Base-by-base conservation (phyloP, 495 filamentous ascomycete species). In the Penicillium psychrofluorescens region DNA sequence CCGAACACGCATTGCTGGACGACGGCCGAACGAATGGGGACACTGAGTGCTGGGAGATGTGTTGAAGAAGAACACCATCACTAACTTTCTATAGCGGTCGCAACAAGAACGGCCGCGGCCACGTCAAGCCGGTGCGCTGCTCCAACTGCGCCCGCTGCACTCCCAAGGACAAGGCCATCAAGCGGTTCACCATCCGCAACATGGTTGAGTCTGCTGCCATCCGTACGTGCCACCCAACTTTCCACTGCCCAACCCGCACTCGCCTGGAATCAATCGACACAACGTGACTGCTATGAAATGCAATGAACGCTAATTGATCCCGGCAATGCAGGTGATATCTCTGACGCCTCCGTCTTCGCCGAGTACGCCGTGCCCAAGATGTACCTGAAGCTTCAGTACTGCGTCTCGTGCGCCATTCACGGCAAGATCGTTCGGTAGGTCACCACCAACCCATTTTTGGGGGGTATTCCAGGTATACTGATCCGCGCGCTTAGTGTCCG, bases 381-480 rank as follows among this genome's bases (percentile, higher is more conserved):
- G 92, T 99, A 99, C 84, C 78, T 99, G 70, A 99, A 99, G 83
- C 84, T 99, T 68, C 92, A 99, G 79, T 99, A 99, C 87, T 99
- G 92, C 71, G 92, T 98, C 64, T 97, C 94, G 67, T 97, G 92
- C 76, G 92, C 92, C 57, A 97, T 99, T 62, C 92, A 97, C 79
- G 92, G 94, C 78, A 99, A 99, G 86, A 97, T 97, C 71, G 94
- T 99, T 70, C 91, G 92, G 92, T 98, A 86, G 70, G 88, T 46
- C 38, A 8, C 28, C 14, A 33, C 29, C 29, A 34, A 28, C 7
- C n/a, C 2, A 0, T 34, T 11, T 11, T 34, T 33, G 6, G n/a
- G n/a, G 8, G 8, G 31, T 30, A 30, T 16, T 27, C 56, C 75
- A 65, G 58, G 48, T 38, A 48, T 41, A 36, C 51, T 61, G 40